These are phyloP conservation scores for Vanilla planifolia DNA, from an alignment of 106 monocot species.

Conservation along the genomic window DNA sequence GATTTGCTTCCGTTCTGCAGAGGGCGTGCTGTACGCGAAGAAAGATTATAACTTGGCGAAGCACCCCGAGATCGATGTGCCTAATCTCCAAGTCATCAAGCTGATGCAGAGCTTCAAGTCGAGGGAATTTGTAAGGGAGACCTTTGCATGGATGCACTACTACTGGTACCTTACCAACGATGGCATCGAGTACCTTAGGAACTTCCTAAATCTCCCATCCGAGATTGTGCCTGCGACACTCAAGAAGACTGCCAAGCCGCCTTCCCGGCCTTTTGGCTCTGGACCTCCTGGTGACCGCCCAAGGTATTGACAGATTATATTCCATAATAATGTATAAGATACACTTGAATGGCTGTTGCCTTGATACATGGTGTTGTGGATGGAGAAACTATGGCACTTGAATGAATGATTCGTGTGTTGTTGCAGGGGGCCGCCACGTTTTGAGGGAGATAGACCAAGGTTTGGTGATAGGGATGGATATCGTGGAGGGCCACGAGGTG, in stretches of 20 bases:
- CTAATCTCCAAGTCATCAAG: constrained; percentile 57
- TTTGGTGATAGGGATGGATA: constrained; percentile 60
- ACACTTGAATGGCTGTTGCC: no score
- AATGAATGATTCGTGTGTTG: neutral
- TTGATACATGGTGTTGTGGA: neutral
- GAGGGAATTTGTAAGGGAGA: constrained; percentile 43
- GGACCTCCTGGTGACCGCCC: constrained; percentile 54
- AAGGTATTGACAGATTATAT: constrained; percentile 12
- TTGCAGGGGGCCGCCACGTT: constrained; percentile 29
- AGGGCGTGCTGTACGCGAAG: constrained; percentile 61
- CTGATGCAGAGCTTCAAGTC: constrained; percentile 67
- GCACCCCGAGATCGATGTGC: constrained; percentile 43
- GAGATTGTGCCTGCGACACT: constrained; percentile 55
- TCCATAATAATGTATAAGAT: neutral
- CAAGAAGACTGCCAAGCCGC: constrained; percentile 38
- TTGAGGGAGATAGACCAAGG: constrained; percentile 63
- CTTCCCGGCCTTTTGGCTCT: constrained; percentile 24
- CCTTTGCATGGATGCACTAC: constrained; percentile 60
- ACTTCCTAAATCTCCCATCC: constrained; percentile 42
- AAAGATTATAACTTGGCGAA: constrained; percentile 54
- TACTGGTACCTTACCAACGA: constrained; percentile 67
- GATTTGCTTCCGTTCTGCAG: constrained; percentile 8
- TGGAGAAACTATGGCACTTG: neutral
- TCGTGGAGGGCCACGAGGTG: constrained; percentile 44
- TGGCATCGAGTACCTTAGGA: constrained; percentile 44